A percentile compares a stretch with the other conserved stretches of the same genome.
Evolutionary conservation across 2,329 filamentous ascomycete species (phyloP).

Genomic region (Xylaria sp.): DNA sequence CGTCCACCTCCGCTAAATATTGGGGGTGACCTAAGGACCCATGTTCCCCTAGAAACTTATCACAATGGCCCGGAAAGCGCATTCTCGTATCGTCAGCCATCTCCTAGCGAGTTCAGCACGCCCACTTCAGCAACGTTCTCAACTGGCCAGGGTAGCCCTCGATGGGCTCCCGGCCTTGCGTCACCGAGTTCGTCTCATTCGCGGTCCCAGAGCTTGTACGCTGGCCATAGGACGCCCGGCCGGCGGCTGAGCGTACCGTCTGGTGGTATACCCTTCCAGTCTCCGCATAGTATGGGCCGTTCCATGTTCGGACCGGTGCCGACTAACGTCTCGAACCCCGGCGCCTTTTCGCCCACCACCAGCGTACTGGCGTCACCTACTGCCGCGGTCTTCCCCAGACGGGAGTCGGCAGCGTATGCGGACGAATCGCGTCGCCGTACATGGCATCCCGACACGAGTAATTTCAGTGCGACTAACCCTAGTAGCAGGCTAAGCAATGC

Average conservation of each 20-base stretch:
- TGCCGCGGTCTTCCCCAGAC: constrained; percentile 62
- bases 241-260: constrained; percentile 84
- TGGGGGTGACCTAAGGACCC: constrained; percentile 71
- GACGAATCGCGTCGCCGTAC: constrained; percentile 84
- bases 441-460: constrained; percentile 82
- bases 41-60: constrained; percentile 70
- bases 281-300: constrained; percentile 62
- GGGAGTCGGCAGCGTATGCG: constrained; percentile 65
- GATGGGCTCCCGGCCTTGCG: constrained; percentile 67
- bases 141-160: constrained; percentile 74
- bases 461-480: constrained; percentile 60
- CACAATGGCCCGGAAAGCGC: constrained; percentile 65
- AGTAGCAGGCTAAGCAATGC: constrained; percentile 78
- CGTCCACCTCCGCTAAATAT: constrained; percentile 83
- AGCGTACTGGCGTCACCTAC: constrained; percentile 68
- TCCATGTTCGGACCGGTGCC: constrained; percentile 57
- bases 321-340: constrained; percentile 57
- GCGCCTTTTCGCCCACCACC: constrained; percentile 60
- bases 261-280: constrained; percentile 72
- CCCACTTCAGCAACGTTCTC: constrained; percentile 85
- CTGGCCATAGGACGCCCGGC: constrained; percentile 65
- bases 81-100: constrained; percentile 68
- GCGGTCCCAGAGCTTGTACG: constrained; percentile 73
- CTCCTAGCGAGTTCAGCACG: constrained; percentile 76
- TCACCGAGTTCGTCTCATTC: constrained; percentile 75